phyloP scores from a whole-genome alignment of 129 eudicot species.

The carrot (Daucus carota) region DH1_v3.0 NC_030386.2:4186501-4187000 shows the following conservation, averaged over 20 bases:
- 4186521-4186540: not conserved
- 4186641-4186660: not conserved
- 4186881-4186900: not conserved
- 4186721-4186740: conserved; percentile 56
- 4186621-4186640: not conserved
- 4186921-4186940: not conserved
- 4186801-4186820: conserved; percentile 43
- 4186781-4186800: conserved; percentile 46
- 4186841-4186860: conserved; percentile 84
- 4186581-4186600: not conserved
- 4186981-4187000: not conserved
- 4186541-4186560: not conserved
- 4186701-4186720: conserved; percentile 95
- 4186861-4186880: conserved; percentile 30
- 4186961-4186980: not conserved
- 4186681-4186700: conserved; percentile 59
- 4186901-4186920: not conserved
- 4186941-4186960: not conserved
- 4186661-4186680: conserved; percentile 5
- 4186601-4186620: not conserved
- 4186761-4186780: conserved; percentile 26
- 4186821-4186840: conserved; percentile 93
- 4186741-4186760: conserved; percentile 60
- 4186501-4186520: not conserved
- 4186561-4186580: not conserved